A percentile compares a stretch with the other conserved stretches of the same genome.
Conservation (phyloP, 805 yeast genomes). For the Clavispora phyllophila region DNA sequence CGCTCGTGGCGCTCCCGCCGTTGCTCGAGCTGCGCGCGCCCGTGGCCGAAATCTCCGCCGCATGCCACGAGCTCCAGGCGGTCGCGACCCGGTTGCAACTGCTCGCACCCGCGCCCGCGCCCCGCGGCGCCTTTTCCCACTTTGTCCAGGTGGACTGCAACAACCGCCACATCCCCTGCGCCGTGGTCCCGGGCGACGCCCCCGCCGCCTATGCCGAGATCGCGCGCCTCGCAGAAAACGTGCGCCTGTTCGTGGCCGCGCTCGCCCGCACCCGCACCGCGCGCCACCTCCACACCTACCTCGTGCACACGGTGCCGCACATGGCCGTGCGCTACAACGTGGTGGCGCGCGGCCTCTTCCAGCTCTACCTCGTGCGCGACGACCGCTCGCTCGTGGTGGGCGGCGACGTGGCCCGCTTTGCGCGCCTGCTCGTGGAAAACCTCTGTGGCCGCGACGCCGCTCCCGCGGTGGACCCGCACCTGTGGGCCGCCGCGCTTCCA, state of each 20-base stretch:
- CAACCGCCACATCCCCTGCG: constrained; percentile 36
- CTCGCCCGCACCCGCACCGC: constrained; percentile 15
- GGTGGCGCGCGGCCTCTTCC: constrained; percentile 60
- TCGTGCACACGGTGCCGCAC: constrained; percentile 22
- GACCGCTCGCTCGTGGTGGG: constrained; percentile 22
- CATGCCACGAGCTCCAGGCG: background rate
- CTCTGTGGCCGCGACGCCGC: constrained; percentile 31
- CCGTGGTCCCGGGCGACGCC: constrained; percentile 19
- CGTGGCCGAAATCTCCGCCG: background rate
- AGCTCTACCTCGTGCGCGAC: constrained; percentile 57
- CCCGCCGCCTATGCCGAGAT: constrained; percentile 19
- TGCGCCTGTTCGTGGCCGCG: constrained; percentile 16
- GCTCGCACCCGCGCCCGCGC: constrained; percentile 1
- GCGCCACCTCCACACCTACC: constrained; percentile 23
- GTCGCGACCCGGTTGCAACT: background rate
- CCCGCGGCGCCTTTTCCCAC: constrained; percentile 22
- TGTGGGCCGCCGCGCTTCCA: constrained; percentile 6
- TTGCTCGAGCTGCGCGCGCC: background rate
- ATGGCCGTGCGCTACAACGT: constrained; percentile 29
- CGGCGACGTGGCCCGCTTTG: constrained; percentile 24
- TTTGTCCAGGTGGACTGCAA: constrained; percentile 32
- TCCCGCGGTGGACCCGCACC: constrained; percentile 23
- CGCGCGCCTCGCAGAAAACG: constrained; percentile 15
- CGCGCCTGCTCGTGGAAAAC: constrained; percentile 33
- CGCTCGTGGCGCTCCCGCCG: constrained; percentile 1